phyloP scores from a whole-genome alignment of 306 rosid genomes.

The Fagus sylvatica region DNA sequence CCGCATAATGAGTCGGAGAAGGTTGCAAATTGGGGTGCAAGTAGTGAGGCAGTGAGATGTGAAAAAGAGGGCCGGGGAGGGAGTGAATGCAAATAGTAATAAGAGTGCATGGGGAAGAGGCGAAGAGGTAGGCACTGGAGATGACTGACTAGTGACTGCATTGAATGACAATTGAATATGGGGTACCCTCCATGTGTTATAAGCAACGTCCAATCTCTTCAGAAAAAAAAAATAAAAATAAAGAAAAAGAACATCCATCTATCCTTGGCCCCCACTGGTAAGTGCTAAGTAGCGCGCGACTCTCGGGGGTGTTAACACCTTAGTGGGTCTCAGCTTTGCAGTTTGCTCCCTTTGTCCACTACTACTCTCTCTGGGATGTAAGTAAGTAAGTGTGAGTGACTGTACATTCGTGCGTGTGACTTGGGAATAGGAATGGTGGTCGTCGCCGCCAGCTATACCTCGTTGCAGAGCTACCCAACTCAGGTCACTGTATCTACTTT shows the following conservation, averaged over 20 bases:
- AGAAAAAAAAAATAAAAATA: not conserved
- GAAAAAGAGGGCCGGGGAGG: too few relatives aligned
- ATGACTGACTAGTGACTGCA: constrained; percentile 36
- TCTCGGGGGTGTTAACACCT: constrained; percentile 46
- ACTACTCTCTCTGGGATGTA: not conserved
- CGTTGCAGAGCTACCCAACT: not conserved
- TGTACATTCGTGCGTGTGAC: not conserved
- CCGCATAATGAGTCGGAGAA: too few relatives aligned
- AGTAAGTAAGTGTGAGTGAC: not conserved
- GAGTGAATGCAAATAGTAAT: too few relatives aligned
- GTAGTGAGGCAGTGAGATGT: too few relatives aligned
- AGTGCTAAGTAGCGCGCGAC: constrained; percentile 49
- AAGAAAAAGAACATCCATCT: not conserved
- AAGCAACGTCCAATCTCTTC: constrained; percentile 55
- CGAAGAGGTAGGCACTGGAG: not conserved
- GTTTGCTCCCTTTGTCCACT: not conserved
- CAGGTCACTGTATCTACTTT: not conserved
- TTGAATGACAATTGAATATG: constrained; percentile 27
- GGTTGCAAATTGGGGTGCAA: too few relatives aligned
- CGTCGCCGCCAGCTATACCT: constrained; percentile 38
- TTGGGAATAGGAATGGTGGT: not conserved
- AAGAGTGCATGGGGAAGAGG: too few relatives aligned
- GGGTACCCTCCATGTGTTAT: constrained; percentile 4
- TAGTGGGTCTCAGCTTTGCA: not conserved
- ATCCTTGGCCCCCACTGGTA: constrained; percentile 23